Evolutionary conservation across 768 basidiomycete species (phyloP).

Genomic region (Pleurotus sapidus): DNA sequence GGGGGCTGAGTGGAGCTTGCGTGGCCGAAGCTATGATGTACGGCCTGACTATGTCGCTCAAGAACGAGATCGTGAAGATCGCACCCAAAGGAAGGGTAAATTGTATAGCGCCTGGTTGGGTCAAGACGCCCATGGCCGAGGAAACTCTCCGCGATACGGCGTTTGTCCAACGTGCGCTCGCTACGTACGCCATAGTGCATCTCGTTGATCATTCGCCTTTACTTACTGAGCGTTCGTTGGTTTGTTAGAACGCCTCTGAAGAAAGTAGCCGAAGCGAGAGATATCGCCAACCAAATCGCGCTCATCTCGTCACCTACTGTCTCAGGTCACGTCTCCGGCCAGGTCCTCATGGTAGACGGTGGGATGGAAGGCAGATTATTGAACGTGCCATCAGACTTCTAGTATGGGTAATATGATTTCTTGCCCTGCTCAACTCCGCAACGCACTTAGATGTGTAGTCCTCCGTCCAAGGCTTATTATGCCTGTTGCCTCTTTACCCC

Average conservation of each 20-base stretch:
- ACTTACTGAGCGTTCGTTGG: not conserved
- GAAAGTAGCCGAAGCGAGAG: slow-evolving; percentile 59
- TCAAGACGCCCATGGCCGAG: slow-evolving; percentile 61
- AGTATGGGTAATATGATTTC: not conserved
- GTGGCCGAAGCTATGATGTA: slow-evolving; percentile 60
- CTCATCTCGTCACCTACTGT: slow-evolving; percentile 56
- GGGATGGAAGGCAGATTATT: slow-evolving; percentile 71
- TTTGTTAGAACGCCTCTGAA: slow-evolving; percentile 59
- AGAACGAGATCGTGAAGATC: slow-evolving; percentile 80
- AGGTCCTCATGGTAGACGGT: slow-evolving; percentile 69
- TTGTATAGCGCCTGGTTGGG: slow-evolving; percentile 67
- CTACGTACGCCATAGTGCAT: slow-evolving; percentile 49
- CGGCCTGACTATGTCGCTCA: slow-evolving; percentile 62
- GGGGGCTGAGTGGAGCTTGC: not conserved
- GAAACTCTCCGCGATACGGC: slow-evolving; percentile 52
- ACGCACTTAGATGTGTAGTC: too few relatives aligned
- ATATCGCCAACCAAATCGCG: slow-evolving; percentile 65
- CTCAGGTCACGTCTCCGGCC: slow-evolving; percentile 71
- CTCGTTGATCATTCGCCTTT: not conserved
- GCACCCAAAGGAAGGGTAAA: slow-evolving; percentile 73
- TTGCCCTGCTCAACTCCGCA: not conserved
- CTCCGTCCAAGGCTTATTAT: too few relatives aligned
- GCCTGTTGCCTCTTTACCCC: too few relatives aligned
- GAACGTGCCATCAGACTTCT: slow-evolving; percentile 23
- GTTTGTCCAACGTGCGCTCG: slow-evolving; percentile 55